Evolutionary conservation across 345 rosid genomes (phyloP).

Genomic region (Brassica incana): DNA sequence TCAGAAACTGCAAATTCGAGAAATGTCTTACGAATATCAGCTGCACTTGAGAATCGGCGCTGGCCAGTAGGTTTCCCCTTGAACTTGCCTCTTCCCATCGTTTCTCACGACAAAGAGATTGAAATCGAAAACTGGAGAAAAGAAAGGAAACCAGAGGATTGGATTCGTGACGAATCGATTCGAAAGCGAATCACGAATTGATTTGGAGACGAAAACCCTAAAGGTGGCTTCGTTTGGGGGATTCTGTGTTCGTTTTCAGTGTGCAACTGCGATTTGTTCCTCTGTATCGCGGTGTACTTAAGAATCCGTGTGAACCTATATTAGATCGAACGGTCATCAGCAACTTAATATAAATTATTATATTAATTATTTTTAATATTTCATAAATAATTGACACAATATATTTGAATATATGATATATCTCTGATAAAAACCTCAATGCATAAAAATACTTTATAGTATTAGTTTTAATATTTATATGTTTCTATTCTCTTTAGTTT

Average conservation of each 20-base stretch:
- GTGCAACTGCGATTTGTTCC: background rate
- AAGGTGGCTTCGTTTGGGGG: background rate
- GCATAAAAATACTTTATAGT: no score
- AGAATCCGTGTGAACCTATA: background rate
- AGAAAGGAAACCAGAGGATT: background rate
- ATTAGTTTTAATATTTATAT: no score
- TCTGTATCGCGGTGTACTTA: background rate
- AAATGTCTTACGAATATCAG: slow-evolving; percentile 53
- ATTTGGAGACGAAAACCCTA: slow-evolving; percentile 36
- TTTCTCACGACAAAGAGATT: background rate
- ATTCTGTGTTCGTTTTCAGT: background rate
- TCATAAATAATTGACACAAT: no score
- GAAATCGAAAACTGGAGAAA: background rate
- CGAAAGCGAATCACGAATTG: background rate
- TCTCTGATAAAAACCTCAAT: no score
- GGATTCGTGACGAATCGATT: slow-evolving; percentile 9
- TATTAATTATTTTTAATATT: no score
- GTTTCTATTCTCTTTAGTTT: no score
- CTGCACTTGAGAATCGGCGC: slow-evolving; percentile 69
- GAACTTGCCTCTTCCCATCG: slow-evolving; percentile 74
- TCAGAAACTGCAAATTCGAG: background rate
- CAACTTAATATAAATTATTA: no score
- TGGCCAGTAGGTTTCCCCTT: slow-evolving; percentile 81
- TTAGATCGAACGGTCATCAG: no score
- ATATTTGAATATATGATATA: no score